Evolutionary conservation across 140 eudicot genomes (phyloP).

Genomic region (Anethum foeniculum): DNA sequence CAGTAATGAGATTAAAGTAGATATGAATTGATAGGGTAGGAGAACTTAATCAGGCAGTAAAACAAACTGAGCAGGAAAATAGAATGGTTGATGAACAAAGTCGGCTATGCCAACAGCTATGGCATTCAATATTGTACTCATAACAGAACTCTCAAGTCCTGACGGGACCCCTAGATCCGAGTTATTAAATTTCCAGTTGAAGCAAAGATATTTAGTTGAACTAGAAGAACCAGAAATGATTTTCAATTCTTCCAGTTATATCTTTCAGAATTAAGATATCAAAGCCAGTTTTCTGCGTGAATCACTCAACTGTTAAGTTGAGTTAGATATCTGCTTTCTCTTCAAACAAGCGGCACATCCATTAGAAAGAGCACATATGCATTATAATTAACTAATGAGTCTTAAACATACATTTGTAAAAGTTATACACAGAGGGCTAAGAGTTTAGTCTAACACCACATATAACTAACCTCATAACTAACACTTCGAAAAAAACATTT

Average conservation of each 20-base stretch:
- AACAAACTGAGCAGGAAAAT: not conserved
- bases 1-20: not conserved
- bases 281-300: no score
- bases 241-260: not conserved
- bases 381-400: no score
- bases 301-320: no score
- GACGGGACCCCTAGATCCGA: not conserved
- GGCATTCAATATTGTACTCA: not conserved
- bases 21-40: not conserved
- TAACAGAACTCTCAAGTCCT: not conserved
- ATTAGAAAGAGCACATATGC: no score
- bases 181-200: not conserved
- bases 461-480: no score
- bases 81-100: conserved; percentile 7
- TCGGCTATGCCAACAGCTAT: not conserved
- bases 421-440: no score
- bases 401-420: no score
- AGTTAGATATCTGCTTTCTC: no score
- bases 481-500: no score
- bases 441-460: no score
- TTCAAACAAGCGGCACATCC: no score
- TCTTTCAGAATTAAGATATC: no score
- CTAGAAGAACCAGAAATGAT: not conserved
- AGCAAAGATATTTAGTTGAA: not conserved
- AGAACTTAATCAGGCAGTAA: not conserved